Evolutionary conservation across 1,284 basidiomycete species (phyloP).

Genomic region (Kalmanozyma brasiliensis): DNA sequence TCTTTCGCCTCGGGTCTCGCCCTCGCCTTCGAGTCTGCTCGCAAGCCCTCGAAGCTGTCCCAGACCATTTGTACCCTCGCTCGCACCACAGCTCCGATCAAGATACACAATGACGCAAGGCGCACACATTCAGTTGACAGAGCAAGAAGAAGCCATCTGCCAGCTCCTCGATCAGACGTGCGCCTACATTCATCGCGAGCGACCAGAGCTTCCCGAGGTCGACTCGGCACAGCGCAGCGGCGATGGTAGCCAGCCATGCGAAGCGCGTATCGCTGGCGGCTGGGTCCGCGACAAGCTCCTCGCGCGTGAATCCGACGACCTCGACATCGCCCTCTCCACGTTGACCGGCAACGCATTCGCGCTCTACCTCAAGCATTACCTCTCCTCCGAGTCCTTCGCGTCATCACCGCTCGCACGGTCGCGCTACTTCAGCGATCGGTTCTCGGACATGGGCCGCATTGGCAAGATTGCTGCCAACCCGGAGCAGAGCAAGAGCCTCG

Average conservation of each 20-base stretch:
- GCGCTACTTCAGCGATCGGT: constrained; percentile 62
- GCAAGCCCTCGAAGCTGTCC: too few species aligned
- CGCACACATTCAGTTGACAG: constrained; percentile 41
- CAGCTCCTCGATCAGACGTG: constrained; percentile 60
- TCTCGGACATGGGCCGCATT: constrained; percentile 66
- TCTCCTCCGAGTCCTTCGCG: constrained; percentile 70
- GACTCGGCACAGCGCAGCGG: constrained; percentile 37
- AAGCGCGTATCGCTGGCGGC: constrained; percentile 77
- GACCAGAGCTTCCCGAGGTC: constrained; percentile 41
- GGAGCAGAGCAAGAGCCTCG: constrained; percentile 96
- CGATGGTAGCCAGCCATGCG: constrained; percentile 25
- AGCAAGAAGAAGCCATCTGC: constrained; percentile 54
- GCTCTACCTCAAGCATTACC: constrained; percentile 78
- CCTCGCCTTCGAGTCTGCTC: neutral
- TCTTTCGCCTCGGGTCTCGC: neutral
- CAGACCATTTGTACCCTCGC: neutral
- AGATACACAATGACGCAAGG: constrained; percentile 23
- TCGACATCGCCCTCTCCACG: constrained; percentile 86
- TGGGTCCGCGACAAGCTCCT: constrained; percentile 98
- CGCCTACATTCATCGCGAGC: constrained; percentile 46
- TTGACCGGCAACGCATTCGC: constrained; percentile 94
- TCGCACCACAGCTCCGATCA: constrained; percentile 4
- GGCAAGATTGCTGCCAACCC: constrained; percentile 92
- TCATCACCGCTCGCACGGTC: constrained; percentile 69
- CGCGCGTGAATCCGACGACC: constrained; percentile 84